These are phyloP conservation scores for Xerocomellus dryophilus DNA, from an alignment of 768 basidiomycete species.

Conservation along the genomic window DNA sequence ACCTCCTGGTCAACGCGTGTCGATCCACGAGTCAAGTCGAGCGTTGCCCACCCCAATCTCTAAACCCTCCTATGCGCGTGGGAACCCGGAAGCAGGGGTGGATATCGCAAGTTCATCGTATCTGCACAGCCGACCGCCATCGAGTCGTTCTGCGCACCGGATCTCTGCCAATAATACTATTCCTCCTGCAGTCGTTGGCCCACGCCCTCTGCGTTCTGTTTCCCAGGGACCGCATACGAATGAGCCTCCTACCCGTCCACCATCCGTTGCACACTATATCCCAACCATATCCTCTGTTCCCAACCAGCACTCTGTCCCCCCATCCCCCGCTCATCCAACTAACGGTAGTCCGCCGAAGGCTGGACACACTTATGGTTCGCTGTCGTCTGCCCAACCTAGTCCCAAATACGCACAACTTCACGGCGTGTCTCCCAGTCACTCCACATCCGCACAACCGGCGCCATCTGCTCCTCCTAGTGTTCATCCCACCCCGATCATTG, in stretches of 20 bases:
- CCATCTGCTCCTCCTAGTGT: conserved; percentile 17
- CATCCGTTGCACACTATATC: conserved; percentile 17
- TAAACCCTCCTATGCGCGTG: conserved; percentile 23
- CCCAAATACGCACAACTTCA: conserved; percentile 22
- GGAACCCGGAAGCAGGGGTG: conserved; percentile 22
- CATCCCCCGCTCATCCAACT: conserved; percentile 17
- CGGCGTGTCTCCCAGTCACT: conserved; percentile 8
- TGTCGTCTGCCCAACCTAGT: conserved; percentile 24
- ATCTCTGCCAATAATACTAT: conserved; percentile 13
- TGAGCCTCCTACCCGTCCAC: conserved; percentile 26
- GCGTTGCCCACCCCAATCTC: conserved; percentile 17
- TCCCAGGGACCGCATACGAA: conserved; percentile 27
- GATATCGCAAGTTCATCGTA: conserved; percentile 19
- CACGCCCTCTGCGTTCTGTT: conserved; percentile 28
- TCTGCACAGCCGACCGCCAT: conserved; percentile 26
- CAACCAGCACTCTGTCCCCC: conserved; percentile 19
- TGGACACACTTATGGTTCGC: conserved; percentile 5
- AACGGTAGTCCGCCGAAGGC: conserved; percentile 16
- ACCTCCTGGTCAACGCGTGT: conserved; percentile 26
- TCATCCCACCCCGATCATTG: conserved; percentile 22
- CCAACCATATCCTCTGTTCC: conserved; percentile 5
- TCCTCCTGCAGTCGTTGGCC: conserved; percentile 27
- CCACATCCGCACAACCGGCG: conserved; percentile 13
- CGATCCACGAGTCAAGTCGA: conserved; percentile 27
- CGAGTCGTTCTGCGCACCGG: conserved; percentile 25